These are phyloP conservation scores for Houttuynia cordata DNA, from an alignment of 164 flowering plant species.

Conservation along the genomic window DNA sequence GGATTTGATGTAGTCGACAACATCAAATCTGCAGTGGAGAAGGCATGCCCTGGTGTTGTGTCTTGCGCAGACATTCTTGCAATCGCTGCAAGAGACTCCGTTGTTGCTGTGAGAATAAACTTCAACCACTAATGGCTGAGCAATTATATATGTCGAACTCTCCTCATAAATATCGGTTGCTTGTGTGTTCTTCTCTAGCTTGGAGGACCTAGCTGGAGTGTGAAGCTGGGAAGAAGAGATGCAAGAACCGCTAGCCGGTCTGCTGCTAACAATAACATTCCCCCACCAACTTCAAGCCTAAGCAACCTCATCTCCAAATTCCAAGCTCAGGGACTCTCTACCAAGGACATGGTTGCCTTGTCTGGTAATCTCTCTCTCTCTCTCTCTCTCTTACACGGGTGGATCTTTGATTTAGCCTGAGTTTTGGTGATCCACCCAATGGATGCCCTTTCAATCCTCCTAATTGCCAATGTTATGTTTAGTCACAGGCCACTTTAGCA, in stretches of 20 bases:
- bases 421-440: too few species aligned
- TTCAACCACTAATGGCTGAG: background rate
- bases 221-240: slow-evolving; percentile 30
- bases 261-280: slow-evolving; percentile 27
- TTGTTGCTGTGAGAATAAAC: slow-evolving; percentile 11
- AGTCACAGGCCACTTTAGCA: too few species aligned
- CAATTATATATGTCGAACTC: background rate
- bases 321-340: slow-evolving; percentile 17
- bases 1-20: slow-evolving; percentile 32
- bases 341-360: slow-evolving; percentile 26
- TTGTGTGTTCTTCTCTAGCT: slow-evolving; percentile 10
- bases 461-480: too few species aligned
- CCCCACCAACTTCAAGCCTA: slow-evolving; percentile 17
- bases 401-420: too few species aligned
- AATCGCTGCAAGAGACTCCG: slow-evolving; percentile 28
- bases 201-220: slow-evolving; percentile 27
- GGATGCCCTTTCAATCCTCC: too few species aligned
- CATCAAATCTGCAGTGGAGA: slow-evolving; percentile 24
- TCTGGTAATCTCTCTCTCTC: slow-evolving; percentile 8
- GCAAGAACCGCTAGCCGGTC: slow-evolving; percentile 25
- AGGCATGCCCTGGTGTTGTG: slow-evolving; percentile 26
- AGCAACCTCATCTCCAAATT: slow-evolving; percentile 20
- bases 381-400: slow-evolving; percentile 14
- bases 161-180: background rate
- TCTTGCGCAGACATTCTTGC: slow-evolving; percentile 42